Percentiles rank a stretch among this genome's conserved stretches.
Evolutionary conservation across 129 eudicot genomes (phyloP).

Genomic region (Flaveria brownii): DNA sequence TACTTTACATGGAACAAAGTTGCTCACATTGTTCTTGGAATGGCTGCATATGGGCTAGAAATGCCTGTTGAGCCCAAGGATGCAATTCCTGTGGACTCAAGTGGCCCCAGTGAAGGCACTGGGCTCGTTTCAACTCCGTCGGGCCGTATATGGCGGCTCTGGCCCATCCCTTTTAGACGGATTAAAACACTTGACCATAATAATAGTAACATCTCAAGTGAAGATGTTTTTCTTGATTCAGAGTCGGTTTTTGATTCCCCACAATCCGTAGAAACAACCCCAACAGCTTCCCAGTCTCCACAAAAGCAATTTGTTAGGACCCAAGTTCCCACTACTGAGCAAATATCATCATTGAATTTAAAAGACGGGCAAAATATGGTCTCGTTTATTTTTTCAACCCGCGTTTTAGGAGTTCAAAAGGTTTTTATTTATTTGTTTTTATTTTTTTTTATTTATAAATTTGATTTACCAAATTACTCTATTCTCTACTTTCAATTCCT

Average conservation of each 20-base stretch:
- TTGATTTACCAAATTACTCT: not conserved
- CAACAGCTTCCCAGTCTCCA: conserved; percentile 50
- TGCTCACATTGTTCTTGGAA: conserved; percentile 74
- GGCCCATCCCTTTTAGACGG: conserved; percentile 89
- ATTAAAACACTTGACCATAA: conserved; percentile 63
- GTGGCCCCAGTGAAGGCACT: conserved; percentile 39
- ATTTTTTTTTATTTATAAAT: no score
- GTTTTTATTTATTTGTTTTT: conserved; percentile 25
- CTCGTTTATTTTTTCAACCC: conserved; percentile 72
- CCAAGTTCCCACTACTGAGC: conserved; percentile 77
- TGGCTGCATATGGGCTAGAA: conserved; percentile 70
- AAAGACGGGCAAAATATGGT: conserved; percentile 95
- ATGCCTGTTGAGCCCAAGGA: conserved; percentile 51
- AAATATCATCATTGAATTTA: conserved; percentile 75
- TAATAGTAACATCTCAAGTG: conserved; percentile 55
- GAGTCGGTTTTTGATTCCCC: conserved; percentile 52
- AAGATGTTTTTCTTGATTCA: conserved; percentile 75
- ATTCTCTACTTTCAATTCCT: not conserved
- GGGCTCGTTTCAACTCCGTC: conserved; percentile 57
- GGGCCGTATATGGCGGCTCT: conserved; percentile 84
- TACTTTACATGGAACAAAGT: conserved; percentile 92
- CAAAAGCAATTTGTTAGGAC: conserved; percentile 74
- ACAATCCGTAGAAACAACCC: conserved; percentile 39
- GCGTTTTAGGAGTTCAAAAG: conserved; percentile 87
- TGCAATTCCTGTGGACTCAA: conserved; percentile 55